Conservation (phyloP, 2,329 filamentous ascomycete species). For the Neurospora sp. region DNA sequence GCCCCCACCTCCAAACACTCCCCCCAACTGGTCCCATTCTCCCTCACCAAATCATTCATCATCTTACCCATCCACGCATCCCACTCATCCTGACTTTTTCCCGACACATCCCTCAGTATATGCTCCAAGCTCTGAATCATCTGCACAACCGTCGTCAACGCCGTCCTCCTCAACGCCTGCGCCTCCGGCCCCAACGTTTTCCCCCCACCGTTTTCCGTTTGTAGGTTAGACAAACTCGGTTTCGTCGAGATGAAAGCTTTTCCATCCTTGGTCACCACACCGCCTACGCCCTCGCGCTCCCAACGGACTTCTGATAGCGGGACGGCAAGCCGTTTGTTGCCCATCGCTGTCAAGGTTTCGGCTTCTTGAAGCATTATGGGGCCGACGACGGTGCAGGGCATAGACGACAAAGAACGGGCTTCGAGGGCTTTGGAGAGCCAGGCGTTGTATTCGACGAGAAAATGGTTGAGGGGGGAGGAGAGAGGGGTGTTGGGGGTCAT, state of each 20-base stretch:
- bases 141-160: constrained; percentile 71
- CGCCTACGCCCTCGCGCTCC: constrained; percentile 67
- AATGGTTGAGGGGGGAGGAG: constrained; percentile 69
- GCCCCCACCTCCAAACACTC: constrained; percentile 82
- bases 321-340: constrained; percentile 71
- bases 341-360: constrained; percentile 58
- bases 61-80: constrained; percentile 80
- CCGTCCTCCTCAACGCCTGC: constrained; percentile 63
- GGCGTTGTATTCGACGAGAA: constrained; percentile 69
- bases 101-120: constrained; percentile 68
- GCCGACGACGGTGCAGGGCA: constrained; percentile 69
- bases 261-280: constrained; percentile 49
- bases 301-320: constrained; percentile 76
- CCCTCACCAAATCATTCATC: constrained; percentile 73
- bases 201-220: constrained; percentile 24
- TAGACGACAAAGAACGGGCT: constrained; percentile 54
- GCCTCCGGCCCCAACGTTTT: constrained; percentile 56
- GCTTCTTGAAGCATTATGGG: constrained; percentile 74
- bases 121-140: constrained; percentile 81
- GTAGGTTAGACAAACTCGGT: constrained; percentile 32
- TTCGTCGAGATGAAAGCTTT: constrained; percentile 48
- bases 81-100: constrained; percentile 87
- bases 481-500: constrained; percentile 78
- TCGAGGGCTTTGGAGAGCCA: constrained; percentile 75
- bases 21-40: constrained; percentile 68